Evolutionary conservation across 2,329 filamentous ascomycete genomes (phyloP), one percentile per base, ranked within the genome.

Genomic region (Talaromyces sp.): DNA sequence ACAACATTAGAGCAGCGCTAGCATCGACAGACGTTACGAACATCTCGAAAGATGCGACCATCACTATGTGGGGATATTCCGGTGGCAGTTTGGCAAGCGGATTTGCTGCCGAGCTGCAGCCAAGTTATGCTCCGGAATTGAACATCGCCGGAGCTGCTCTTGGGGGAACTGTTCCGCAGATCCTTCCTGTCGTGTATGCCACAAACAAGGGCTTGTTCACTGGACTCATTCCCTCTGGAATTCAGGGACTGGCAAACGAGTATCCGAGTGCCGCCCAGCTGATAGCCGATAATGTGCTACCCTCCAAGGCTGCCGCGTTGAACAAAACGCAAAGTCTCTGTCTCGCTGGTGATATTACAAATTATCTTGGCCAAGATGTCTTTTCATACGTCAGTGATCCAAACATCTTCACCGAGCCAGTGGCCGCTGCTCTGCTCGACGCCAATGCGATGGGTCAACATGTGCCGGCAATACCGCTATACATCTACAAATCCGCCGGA

Each of bases 1-100:
- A 83, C 67, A 71, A 72, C 2, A 68, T 81, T 1, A 76, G 81
- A 11, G 79, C 79, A 4, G 74, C 77, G 0, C 65, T 79, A 12
- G 64, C 69, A 4, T 72, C 69, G 1, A 64, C 52, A 0, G 28
- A 64, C 8, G 65, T 70, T 52, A 70, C 77, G 4, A 70, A 72
- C 2, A 67, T 81, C 59, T 66, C 68, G 9, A 44, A 65, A 5
- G 68, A 72, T 14, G 71, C 78, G 0, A 71, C 66, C 3, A 69
- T 79, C 46, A 76, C 78, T 2, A 70, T 84, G 61, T 85, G 82
- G 82, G 84, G 84, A 0, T 86, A 85, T 67, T 84, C 81, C 0
- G 84, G 84, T 2, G 84, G 84, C 3, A 78, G 79, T 1, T 65
- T 85, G 2, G 81, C 82, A 0, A 77, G 71, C 5, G 81, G 79